phyloP scores from a whole-genome alignment of 768 basidiomycete species.

The Rhizopogon vinicolor region DNA sequence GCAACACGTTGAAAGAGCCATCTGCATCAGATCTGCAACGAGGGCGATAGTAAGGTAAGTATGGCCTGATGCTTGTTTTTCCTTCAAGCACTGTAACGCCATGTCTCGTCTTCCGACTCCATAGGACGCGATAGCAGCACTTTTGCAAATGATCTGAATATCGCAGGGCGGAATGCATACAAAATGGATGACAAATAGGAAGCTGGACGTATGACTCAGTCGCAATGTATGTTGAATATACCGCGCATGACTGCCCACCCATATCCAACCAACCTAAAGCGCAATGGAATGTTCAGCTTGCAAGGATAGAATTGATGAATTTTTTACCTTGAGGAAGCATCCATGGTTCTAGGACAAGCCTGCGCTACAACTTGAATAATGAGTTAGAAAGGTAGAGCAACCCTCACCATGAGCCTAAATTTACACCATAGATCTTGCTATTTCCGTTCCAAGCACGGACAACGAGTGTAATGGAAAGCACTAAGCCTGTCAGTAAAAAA shows the following conservation, averaged over 20 bases:
- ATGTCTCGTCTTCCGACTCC: too few relatives aligned
- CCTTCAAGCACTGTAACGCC: too few relatives aligned
- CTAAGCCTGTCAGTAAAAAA: constrained; percentile 6
- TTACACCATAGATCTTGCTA: constrained; percentile 65
- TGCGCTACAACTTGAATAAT: constrained; percentile 20
- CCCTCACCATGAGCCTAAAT: constrained; percentile 59
- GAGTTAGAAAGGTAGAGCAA: neutral
- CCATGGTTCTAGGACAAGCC: constrained; percentile 79
- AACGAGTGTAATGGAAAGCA: constrained; percentile 13
- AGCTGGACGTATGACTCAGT: constrained; percentile 54
- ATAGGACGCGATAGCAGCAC: too few relatives aligned
- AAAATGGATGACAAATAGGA: too few relatives aligned
- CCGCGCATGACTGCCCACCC: constrained; percentile 61
- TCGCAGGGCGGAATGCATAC: neutral
- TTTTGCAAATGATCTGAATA: constrained; percentile 49
- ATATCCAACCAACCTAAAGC: constrained; percentile 61
- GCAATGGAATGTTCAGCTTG: neutral
- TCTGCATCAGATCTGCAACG: too few relatives aligned
- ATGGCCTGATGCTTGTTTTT: too few relatives aligned
- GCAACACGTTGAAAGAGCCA: too few relatives aligned
- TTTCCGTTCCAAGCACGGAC: constrained; percentile 12
- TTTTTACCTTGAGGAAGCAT: constrained; percentile 64
- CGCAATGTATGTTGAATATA: constrained; percentile 60
- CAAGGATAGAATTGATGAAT: neutral
- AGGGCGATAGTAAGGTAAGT: too few relatives aligned